Evolutionary conservation across 768 basidiomycete genomes (phyloP).

Genomic region (Chalciporus chontae): DNA sequence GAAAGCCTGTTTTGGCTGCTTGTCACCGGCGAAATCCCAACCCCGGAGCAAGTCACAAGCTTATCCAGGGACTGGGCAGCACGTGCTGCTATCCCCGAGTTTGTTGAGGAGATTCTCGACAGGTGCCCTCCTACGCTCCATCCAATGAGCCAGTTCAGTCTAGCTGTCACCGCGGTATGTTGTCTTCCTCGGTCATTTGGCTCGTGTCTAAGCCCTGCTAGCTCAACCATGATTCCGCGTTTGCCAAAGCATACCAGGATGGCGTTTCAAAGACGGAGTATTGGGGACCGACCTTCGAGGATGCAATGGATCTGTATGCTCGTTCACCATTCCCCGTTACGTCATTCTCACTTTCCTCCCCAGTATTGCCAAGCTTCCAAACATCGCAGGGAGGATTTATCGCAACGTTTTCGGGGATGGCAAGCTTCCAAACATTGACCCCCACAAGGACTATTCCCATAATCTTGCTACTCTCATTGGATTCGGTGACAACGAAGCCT

Average conservation of each 20-base stretch:
- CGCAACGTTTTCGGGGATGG: conserved; percentile 85
- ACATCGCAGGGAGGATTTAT: conserved; percentile 92
- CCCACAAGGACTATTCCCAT: conserved; percentile 79
- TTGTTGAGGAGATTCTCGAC: conserved; percentile 96
- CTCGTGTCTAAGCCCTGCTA: no score
- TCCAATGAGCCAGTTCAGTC: conserved; percentile 97
- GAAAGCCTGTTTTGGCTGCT: conserved; percentile 96
- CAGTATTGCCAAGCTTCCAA: conserved; percentile 89
- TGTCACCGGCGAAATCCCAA: conserved; percentile 92
- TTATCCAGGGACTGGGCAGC: conserved; percentile 95
- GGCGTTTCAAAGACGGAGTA: conserved; percentile 95
- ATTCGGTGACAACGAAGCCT: conserved; percentile 80
- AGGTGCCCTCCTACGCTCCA: conserved; percentile 90
- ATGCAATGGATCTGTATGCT: conserved; percentile 67
- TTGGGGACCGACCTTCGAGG: conserved; percentile 93
- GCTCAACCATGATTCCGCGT: conserved; percentile 92
- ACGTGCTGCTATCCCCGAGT: conserved; percentile 84
- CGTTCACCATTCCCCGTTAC: no score
- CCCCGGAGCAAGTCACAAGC: conserved; percentile 79
- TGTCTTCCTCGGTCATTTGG: no score
- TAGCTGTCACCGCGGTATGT: conserved; percentile 79
- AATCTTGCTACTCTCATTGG: conserved; percentile 91
- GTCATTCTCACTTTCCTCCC: no score
- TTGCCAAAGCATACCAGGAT: conserved; percentile 90
- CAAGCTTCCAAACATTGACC: conserved; percentile 84